phyloP scores from a whole-genome alignment of 202 grass and related monocot genomes.

The Cymbopogon flexuosus region DNA sequence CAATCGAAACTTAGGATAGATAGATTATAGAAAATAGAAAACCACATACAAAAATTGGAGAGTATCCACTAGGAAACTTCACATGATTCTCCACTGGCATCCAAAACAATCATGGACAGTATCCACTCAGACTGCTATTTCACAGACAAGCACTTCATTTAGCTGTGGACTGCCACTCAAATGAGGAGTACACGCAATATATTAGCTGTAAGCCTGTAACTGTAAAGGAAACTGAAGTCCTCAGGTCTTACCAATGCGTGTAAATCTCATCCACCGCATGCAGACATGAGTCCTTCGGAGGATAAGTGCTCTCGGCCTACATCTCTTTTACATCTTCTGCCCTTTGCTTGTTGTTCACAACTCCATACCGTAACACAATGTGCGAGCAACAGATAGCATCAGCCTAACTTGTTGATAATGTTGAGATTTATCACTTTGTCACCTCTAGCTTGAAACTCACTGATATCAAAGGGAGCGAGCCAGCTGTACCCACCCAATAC shows the following conservation, averaged over 20 bases:
- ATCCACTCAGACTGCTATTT: background rate
- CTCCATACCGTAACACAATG: background rate
- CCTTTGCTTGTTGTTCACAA: background rate
- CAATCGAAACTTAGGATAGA: background rate
- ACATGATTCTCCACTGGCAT: conserved; percentile 5
- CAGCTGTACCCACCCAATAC: background rate
- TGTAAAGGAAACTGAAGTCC: background rate
- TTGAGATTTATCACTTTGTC: background rate
- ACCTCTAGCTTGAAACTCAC: background rate
- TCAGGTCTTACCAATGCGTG: background rate
- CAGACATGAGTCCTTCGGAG: background rate
- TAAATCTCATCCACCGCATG: background rate
- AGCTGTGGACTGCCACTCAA: background rate
- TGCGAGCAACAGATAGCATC: background rate
- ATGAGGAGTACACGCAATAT: background rate
- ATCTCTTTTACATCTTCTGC: background rate
- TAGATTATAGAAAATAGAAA: background rate
- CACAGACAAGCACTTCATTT: background rate
- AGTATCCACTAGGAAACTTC: background rate
- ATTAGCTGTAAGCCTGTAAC: background rate
- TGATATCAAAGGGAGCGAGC: no score
- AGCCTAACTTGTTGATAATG: background rate
- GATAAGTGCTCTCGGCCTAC: background rate
- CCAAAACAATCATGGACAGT: background rate
- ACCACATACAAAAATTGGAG: background rate